phyloP scores from a whole-genome alignment of 371 early-diverging fungal species.

The Syncephalis fuscata region DNA sequence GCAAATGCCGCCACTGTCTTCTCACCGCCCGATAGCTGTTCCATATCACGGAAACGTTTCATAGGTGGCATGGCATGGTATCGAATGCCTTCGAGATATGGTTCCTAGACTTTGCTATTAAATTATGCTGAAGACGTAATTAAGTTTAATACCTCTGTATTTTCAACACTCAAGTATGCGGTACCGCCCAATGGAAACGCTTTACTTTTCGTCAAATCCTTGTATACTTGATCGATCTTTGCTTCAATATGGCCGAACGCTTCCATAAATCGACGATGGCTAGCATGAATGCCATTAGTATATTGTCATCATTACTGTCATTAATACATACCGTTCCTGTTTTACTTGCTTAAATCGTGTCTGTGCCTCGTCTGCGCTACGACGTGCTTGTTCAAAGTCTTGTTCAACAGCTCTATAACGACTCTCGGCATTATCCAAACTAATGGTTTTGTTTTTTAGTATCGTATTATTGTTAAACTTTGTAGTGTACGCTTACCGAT shows the following conservation, averaged over 20 bases:
- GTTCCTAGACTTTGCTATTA: slow-evolving; percentile 34
- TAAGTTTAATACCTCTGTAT: slow-evolving; percentile 33
- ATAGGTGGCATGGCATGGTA: slow-evolving; percentile 99
- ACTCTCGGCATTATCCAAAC: slow-evolving; percentile 60
- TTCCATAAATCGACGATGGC: slow-evolving; percentile 60
- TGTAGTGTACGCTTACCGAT: slow-evolving; percentile 21
- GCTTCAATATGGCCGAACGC: slow-evolving; percentile 87
- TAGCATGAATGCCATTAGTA: slow-evolving; percentile 5
- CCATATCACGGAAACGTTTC: slow-evolving; percentile 99
- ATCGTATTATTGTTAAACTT: not conserved
- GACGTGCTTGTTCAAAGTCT: slow-evolving; percentile 64
- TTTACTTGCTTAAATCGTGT: slow-evolving; percentile 66
- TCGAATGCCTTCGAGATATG: slow-evolving; percentile 84
- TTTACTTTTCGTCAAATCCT: slow-evolving; percentile 70
- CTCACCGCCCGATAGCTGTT: slow-evolving; percentile 98
- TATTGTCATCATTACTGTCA: not conserved
- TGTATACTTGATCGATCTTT: slow-evolving; percentile 88
- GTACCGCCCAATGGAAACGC: slow-evolving; percentile 84
- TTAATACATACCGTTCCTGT: slow-evolving; percentile 43
- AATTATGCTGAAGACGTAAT: not conserved
- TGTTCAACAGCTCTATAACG: slow-evolving; percentile 60
- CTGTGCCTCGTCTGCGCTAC: slow-evolving; percentile 59
- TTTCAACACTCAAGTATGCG: slow-evolving; percentile 89
- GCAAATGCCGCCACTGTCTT: slow-evolving; percentile 97
- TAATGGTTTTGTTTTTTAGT: slow-evolving; percentile 1